Conservation (phyloP, 1,139 yeast species). For the Chernovozyma aurita region DNA sequence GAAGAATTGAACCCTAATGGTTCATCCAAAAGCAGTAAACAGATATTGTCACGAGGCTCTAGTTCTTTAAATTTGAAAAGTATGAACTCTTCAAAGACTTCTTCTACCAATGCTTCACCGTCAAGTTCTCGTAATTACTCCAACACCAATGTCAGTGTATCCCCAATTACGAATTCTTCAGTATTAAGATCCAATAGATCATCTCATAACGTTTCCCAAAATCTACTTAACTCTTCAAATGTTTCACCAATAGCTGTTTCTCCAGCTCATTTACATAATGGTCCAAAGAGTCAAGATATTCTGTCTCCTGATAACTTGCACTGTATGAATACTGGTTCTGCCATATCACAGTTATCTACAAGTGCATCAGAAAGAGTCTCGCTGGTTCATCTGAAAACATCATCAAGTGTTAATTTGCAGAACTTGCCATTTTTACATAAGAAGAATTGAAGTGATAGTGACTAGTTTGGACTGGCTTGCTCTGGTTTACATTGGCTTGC, state of each 20-base stretch:
- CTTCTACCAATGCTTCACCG: constrained; percentile 26
- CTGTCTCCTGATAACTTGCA: neutral
- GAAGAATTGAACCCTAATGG: constrained; percentile 13
- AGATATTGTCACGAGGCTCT: constrained; percentile 17
- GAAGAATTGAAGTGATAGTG: constrained; percentile 22
- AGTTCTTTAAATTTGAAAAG: constrained; percentile 17
- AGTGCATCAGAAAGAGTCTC: constrained; percentile 33
- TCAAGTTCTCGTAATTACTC: constrained; percentile 26
- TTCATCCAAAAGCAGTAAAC: constrained; percentile 9
- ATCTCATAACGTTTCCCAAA: neutral
- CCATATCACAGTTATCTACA: constrained; percentile 21
- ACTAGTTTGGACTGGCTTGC: too few relatives aligned
- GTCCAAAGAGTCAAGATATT: neutral
- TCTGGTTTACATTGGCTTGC: too few relatives aligned
- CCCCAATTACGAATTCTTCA: neutral
- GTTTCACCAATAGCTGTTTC: constrained; percentile 6
- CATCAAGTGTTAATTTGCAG: constrained; percentile 19
- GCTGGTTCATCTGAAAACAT: neutral
- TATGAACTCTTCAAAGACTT: constrained; percentile 11
- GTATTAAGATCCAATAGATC: neutral
- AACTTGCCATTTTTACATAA: constrained; percentile 25
- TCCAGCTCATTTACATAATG: neutral
- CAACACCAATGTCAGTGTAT: constrained; percentile 15
- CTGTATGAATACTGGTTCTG: neutral
- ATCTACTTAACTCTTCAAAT: neutral